Conservation (phyloP, 2,329 filamentous ascomycete species). For the Rutstroemia sp. region DNA sequence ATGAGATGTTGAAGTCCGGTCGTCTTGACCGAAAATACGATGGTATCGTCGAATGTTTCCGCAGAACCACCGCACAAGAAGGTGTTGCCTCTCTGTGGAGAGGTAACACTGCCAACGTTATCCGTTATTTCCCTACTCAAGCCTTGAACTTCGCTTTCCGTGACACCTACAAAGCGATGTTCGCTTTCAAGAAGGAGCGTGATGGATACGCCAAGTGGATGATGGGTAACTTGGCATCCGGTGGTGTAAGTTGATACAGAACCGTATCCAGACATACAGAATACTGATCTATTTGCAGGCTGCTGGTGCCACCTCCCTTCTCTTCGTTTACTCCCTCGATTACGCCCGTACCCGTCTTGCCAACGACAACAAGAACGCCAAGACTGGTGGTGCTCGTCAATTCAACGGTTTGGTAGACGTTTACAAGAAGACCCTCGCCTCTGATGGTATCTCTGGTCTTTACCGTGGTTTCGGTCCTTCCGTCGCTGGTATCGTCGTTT, state of each 20-base stretch:
- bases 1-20: slow-evolving; percentile 99
- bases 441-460: slow-evolving; percentile 98
- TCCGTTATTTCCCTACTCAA: slow-evolving; percentile 99
- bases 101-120: slow-evolving; percentile 99
- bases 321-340: slow-evolving; percentile 99
- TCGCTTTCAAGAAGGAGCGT: slow-evolving; percentile 99
- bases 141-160: slow-evolving; percentile 99
- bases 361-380: slow-evolving; percentile 99
- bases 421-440: slow-evolving; percentile 99
- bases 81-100: slow-evolving; percentile 95
- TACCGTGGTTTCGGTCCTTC: slow-evolving; percentile 99
- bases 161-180: slow-evolving; percentile 99
- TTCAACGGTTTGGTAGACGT: slow-evolving; percentile 99
- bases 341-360: slow-evolving; percentile 99
- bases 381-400: slow-evolving; percentile 94
- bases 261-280: neutral
- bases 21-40: slow-evolving; percentile 97
- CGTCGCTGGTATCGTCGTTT: slow-evolving; percentile 97
- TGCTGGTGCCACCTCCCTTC: slow-evolving; percentile 98
- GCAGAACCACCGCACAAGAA: slow-evolving; percentile 80
- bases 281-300: slow-evolving; percentile 42
- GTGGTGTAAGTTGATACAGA: slow-evolving; percentile 71
- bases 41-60: slow-evolving; percentile 94
- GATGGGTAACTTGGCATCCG: slow-evolving; percentile 98
- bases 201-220: slow-evolving; percentile 99